phyloP scores from a whole-genome alignment of 2,329 filamentous ascomycete genomes.

The Trichophyton benhamiae region DNA sequence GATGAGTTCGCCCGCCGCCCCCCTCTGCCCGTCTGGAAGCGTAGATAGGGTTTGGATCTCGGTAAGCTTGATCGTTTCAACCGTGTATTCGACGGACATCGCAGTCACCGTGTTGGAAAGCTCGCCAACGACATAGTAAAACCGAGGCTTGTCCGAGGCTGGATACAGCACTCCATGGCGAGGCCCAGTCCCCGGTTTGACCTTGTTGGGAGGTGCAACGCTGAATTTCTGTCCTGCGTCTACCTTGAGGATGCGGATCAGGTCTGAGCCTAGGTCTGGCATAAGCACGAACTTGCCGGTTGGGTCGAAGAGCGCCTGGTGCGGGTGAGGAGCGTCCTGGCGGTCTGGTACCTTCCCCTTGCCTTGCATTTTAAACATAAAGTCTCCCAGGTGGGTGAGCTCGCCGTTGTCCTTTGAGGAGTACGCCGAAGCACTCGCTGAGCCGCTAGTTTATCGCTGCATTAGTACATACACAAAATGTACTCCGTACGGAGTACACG shows the following conservation, averaged over 20 bases:
- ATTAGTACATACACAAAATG: background rate
- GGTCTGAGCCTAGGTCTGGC: slow-evolving; percentile 51
- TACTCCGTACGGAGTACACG: background rate
- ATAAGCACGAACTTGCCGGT: slow-evolving; percentile 46
- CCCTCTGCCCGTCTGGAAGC: slow-evolving; percentile 33
- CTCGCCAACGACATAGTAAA: slow-evolving; percentile 43
- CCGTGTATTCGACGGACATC: slow-evolving; percentile 25
- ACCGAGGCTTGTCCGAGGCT: slow-evolving; percentile 31
- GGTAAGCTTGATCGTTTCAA: slow-evolving; percentile 21
- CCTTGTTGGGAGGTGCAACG: slow-evolving; percentile 30
- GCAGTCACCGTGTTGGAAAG: slow-evolving; percentile 39
- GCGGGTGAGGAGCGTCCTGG: slow-evolving; percentile 47
- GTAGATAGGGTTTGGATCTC: slow-evolving; percentile 35
- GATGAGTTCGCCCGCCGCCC: slow-evolving; percentile 45
- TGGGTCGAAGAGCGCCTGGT: slow-evolving; percentile 49
- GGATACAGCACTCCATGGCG: slow-evolving; percentile 45
- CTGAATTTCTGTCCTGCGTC: slow-evolving; percentile 32
- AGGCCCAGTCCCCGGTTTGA: slow-evolving; percentile 44
- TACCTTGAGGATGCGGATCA: slow-evolving; percentile 45
- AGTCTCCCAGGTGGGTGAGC: slow-evolving; percentile 7
- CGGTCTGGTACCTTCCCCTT: slow-evolving; percentile 29
- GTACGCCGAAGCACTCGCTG: slow-evolving; percentile 9
- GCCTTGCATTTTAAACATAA: slow-evolving; percentile 24
- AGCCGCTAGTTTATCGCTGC: slow-evolving; percentile 1
- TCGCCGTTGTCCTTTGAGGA: slow-evolving; percentile 5